phyloP scores from a whole-genome alignment of 495 filamentous ascomycete genomes.

The Umbilicaria muhlenbergii region DNA sequence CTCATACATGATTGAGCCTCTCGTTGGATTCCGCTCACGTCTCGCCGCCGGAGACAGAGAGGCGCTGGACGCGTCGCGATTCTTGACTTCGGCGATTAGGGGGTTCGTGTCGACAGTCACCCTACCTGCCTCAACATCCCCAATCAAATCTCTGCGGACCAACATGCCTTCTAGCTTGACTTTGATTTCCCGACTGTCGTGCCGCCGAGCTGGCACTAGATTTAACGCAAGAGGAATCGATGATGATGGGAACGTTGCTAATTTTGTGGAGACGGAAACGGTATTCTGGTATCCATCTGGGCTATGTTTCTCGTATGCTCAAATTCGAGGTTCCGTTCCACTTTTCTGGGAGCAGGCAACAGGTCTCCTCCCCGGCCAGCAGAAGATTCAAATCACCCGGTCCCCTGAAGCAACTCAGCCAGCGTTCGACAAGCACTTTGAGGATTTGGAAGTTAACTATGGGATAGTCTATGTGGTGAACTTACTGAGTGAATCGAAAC shows the following conservation, averaged over 20 bases:
- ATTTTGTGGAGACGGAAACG: slow-evolving; percentile 64
- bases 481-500: slow-evolving; percentile 73
- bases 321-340: slow-evolving; percentile 82
- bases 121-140: slow-evolving; percentile 50
- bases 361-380: slow-evolving; percentile 78
- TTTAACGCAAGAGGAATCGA: slow-evolving; percentile 96
- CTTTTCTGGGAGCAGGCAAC: slow-evolving; percentile 94
- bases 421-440: slow-evolving; percentile 90
- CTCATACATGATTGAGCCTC: slow-evolving; percentile 87
- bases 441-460: slow-evolving; percentile 64
- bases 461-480: slow-evolving; percentile 86
- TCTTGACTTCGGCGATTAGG: slow-evolving; percentile 85
- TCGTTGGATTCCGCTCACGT: slow-evolving; percentile 74
- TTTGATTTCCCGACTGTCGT: slow-evolving; percentile 82
- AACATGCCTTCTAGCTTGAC: slow-evolving; percentile 75
- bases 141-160: slow-evolving; percentile 16
- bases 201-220: slow-evolving; percentile 78
- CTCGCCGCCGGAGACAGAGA: slow-evolving; percentile 55
- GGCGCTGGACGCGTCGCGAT: slow-evolving; percentile 65
- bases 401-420: slow-evolving; percentile 85
- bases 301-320: slow-evolving; percentile 83
- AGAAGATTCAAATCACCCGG: slow-evolving; percentile 84
- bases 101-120: slow-evolving; percentile 77
- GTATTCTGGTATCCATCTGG: slow-evolving; percentile 54
- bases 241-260: slow-evolving; percentile 92